Conservation (phyloP, 1,139 yeast species). For the Entelexis sorbosivorans region DNA sequence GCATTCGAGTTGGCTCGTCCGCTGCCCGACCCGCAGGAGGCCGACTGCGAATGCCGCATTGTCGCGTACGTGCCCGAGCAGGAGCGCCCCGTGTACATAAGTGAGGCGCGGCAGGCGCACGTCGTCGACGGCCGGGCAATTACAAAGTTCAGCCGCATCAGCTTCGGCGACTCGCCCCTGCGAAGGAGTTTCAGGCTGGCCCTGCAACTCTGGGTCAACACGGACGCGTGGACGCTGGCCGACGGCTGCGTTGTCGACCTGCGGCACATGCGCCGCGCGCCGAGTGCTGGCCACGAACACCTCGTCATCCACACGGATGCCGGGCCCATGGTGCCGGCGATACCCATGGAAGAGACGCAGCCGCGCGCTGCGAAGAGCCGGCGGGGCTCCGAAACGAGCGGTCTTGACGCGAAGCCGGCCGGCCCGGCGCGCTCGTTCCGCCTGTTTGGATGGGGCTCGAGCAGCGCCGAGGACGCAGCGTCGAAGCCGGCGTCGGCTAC, state of each 20-base stretch:
- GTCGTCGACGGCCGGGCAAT: background rate
- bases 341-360: background rate
- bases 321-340: conserved; percentile 6
- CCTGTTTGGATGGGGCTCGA: conserved; percentile 4
- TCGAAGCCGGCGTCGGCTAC: background rate
- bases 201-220: conserved; percentile 11
- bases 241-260: conserved; percentile 15
- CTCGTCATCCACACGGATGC: background rate
- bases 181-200: conserved; percentile 12
- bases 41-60: conserved; percentile 8
- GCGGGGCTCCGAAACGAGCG: background rate
- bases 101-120: conserved; percentile 30
- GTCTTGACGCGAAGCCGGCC: background rate
- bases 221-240: background rate
- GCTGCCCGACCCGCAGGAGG: background rate
- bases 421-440: conserved; percentile 4
- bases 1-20: conserved; percentile 12
- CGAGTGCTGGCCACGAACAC: background rate
- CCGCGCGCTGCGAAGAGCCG: background rate
- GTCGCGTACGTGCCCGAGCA: conserved; percentile 29
- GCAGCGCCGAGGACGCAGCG: background rate
- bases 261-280: conserved; percentile 7
- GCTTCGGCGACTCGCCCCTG: conserved; percentile 4
- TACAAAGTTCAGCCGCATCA: conserved; percentile 1
- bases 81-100: conserved; percentile 34